Evolutionary conservation across 768 basidiomycete species (phyloP).

Genomic region (Tulasnella sp.): DNA sequence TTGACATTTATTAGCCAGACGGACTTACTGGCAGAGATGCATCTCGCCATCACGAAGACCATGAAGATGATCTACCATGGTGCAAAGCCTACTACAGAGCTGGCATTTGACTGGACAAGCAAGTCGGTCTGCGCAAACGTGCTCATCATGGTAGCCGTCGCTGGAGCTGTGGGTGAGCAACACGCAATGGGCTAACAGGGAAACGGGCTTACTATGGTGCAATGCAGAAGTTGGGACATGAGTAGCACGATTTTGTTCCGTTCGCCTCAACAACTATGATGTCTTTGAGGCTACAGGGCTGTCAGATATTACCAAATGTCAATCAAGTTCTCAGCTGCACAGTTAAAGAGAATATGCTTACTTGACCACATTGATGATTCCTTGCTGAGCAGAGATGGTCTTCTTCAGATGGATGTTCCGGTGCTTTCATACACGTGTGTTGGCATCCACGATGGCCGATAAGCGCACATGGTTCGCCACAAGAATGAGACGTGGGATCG

Average conservation of each 20-base stretch:
- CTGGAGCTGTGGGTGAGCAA: too few relatives aligned
- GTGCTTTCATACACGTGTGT: slow-evolving; percentile 37
- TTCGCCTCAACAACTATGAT: too few relatives aligned
- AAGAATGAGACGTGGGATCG: slow-evolving; percentile 37
- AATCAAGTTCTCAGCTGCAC: not conserved
- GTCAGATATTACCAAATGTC: too few relatives aligned
- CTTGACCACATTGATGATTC: not conserved
- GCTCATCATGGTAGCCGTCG: slow-evolving; percentile 37
- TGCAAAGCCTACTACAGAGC: slow-evolving; percentile 43
- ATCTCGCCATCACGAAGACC: slow-evolving; percentile 29
- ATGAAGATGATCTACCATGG: slow-evolving; percentile 39
- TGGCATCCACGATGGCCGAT: slow-evolving; percentile 39
- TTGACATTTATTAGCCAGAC: not conserved
- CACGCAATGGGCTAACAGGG: too few relatives aligned
- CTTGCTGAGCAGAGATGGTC: not conserved
- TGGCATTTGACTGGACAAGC: slow-evolving; percentile 43
- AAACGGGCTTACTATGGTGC: too few relatives aligned
- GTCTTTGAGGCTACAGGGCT: not conserved
- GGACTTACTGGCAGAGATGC: slow-evolving; percentile 46
- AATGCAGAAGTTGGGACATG: too few relatives aligned
- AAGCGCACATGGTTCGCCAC: slow-evolving; percentile 39
- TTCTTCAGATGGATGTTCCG: not conserved
- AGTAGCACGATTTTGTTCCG: too few relatives aligned
- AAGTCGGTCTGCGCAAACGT: slow-evolving; percentile 37
- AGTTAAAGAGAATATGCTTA: not conserved